Conservation (phyloP, 495 filamentous ascomycete species). For the Penicillium pancosmium region DNA sequence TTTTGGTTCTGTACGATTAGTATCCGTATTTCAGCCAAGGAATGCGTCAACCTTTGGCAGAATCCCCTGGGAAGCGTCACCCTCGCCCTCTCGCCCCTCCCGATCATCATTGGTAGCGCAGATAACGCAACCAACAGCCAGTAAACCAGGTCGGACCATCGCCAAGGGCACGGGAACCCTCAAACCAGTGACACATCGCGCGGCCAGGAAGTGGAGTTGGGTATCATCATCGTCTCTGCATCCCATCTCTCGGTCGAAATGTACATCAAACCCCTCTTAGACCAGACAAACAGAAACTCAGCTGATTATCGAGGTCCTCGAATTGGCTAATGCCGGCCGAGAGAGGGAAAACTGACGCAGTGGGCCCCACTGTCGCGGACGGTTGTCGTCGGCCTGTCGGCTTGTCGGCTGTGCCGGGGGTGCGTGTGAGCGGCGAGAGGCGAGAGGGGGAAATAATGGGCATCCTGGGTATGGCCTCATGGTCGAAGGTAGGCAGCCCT, state of each 20-base stretch:
- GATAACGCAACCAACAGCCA: constrained; percentile 35
- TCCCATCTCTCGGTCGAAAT: constrained; percentile 1
- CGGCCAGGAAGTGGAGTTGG: background rate
- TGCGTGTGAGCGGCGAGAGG: constrained; percentile 6
- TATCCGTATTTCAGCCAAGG: constrained; percentile 13
- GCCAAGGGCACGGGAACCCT: constrained; percentile 11
- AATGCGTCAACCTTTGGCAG: constrained; percentile 12
- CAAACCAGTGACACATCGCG: background rate
- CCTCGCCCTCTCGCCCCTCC: background rate
- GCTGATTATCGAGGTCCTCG: background rate
- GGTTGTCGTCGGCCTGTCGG: constrained; percentile 30
- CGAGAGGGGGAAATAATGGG: background rate
- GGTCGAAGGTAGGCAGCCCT: background rate
- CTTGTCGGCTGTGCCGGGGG: constrained; percentile 28
- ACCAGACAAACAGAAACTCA: background rate
- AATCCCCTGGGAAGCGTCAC: too few species aligned
- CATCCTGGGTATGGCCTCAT: background rate
- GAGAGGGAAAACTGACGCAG: constrained; percentile 11
- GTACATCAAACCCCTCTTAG: too few species aligned
- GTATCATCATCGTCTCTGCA: too few species aligned
- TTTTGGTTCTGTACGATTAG: background rate
- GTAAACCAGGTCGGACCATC: constrained; percentile 16
- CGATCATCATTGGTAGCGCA: constrained; percentile 24
- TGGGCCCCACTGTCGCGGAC: constrained; percentile 18
- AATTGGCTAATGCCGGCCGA: constrained; percentile 17